Evolutionary conservation across 1,139 yeast species (phyloP), one percentile per base, ranked within the genome.

Genomic region (Cylindricascospora bacillispora): DNA sequence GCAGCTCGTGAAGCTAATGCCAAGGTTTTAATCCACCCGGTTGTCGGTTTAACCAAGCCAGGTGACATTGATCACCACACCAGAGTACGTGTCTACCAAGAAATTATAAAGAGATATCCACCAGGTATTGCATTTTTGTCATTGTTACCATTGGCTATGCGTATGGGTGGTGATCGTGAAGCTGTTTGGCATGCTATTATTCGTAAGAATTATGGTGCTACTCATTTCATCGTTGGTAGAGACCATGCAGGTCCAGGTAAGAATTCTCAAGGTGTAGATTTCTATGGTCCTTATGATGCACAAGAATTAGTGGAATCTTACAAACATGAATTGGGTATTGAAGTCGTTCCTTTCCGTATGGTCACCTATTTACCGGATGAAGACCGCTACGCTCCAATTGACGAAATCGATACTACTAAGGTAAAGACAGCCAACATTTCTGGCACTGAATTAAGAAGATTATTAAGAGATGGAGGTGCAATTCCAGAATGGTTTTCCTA

Each of bases 91-190:
- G 97, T 86, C 6, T 86, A 86, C 65, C 82, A 80, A 59, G 92
- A 89, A 47, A 75, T 86, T 46, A 71, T 86, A 57, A 80, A 85
- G 58, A 78, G 89, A 51, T 86, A 81, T 60, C 97, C 97, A 34
- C 79, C 76, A 38, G 95, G 95, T 35, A 76, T 86, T 69, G 97
- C 95, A 9, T 73, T 82, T 42, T 66, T 86, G 40, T 78, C 95
- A 9, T 65, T 86, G 42, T 66, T 86, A 51, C 97, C 97, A 12
- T 67, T 86, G 48, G 97, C 97, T 29, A 86, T 86, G 97, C 76
- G 97, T 67, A 86, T 86, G 97, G 95, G 93, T 38, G 97, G 97
- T 58, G 95, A 89, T 58, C 76, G 95, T 57, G 97, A 86, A 63
- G 97, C 97, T 20, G 79, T 86, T 32, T 86, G 97, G 97, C 97